A percentile compares a stretch with the other conserved stretches of the same genome.
Evolutionary conservation across 2,329 filamentous ascomycete genomes (phyloP).

Genomic region (Dactylellina drechsleri): DNA sequence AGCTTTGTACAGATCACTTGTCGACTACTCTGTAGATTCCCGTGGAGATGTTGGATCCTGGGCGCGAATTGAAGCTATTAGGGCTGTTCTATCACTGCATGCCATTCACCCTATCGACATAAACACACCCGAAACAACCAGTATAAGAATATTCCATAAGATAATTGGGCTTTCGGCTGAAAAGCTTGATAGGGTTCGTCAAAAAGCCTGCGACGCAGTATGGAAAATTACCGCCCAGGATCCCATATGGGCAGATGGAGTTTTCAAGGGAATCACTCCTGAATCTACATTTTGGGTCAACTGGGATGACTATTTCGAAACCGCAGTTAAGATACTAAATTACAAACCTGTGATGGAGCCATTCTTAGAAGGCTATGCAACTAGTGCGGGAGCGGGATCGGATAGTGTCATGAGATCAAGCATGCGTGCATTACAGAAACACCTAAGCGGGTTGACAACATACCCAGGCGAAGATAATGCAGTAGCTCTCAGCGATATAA

Average conservation of each 20-base stretch:
- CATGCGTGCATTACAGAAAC: constrained; percentile 71
- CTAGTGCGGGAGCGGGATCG: constrained; percentile 79
- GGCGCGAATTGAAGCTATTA: constrained; percentile 81
- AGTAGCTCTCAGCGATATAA: constrained; percentile 61
- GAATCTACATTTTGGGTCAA: constrained; percentile 59
- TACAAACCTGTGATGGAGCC: constrained; percentile 62
- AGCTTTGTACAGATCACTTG: constrained; percentile 66
- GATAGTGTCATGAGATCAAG: constrained; percentile 78
- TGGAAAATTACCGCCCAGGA: constrained; percentile 62
- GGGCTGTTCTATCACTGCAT: constrained; percentile 67
- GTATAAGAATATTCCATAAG: constrained; percentile 42
- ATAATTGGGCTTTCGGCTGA: constrained; percentile 78
- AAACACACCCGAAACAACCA: constrained; percentile 45
- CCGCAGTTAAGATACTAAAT: constrained; percentile 66
- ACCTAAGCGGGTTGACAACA: constrained; percentile 60
- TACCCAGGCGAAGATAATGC: constrained; percentile 60
- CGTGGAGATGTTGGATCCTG: constrained; percentile 90
- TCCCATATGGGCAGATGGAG: constrained; percentile 28
- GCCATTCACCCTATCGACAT: constrained; percentile 39
- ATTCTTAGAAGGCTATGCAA: constrained; percentile 75
- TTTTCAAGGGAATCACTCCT: constrained; percentile 52
- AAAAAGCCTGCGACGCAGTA: constrained; percentile 71
- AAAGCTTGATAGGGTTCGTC: constrained; percentile 86
- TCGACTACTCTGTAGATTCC: constrained; percentile 91
- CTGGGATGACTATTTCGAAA: constrained; percentile 70